Evolutionary conservation across 1,284 basidiomycete genomes (phyloP).

Genomic region (Termitomyces sp.): DNA sequence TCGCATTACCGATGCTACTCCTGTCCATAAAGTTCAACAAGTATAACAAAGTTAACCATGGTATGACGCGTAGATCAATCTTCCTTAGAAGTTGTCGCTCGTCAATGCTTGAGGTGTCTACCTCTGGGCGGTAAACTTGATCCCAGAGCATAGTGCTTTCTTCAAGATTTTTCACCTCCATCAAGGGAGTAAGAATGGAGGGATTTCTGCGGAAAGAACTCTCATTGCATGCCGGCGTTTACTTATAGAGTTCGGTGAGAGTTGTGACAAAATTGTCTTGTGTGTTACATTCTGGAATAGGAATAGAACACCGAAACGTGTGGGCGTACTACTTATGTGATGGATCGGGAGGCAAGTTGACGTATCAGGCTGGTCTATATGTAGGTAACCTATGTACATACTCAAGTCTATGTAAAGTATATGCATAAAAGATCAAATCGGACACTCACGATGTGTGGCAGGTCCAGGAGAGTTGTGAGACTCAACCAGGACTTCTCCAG

Average conservation of each 20-base stretch:
- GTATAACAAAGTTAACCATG: conserved; percentile 58
- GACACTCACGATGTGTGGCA: background rate
- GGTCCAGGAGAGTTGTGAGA: background rate
- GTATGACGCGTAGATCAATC: conserved; percentile 49
- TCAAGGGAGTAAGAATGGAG: conserved; percentile 9
- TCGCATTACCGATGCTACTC: conserved; percentile 64
- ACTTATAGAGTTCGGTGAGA: conserved; percentile 17
- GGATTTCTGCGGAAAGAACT: conserved; percentile 13
- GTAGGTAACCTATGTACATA: too few relatives aligned
- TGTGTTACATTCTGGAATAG: conserved; percentile 24
- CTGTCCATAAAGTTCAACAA: conserved; percentile 60
- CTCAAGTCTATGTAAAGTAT: background rate
- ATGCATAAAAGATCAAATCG: background rate
- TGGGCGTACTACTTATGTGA: background rate
- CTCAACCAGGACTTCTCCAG: too few relatives aligned
- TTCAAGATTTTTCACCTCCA: conserved; percentile 17
- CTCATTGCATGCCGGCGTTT: conserved; percentile 10
- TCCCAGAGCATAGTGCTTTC: conserved; percentile 15
- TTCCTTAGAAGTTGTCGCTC: conserved; percentile 45
- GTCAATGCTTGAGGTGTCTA: conserved; percentile 38
- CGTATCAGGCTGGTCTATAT: too few relatives aligned
- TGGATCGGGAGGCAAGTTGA: conserved; percentile 5
- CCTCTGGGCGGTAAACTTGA: conserved; percentile 33
- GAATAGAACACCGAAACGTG: conserved; percentile 16
- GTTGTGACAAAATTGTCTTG: conserved; percentile 16